A percentile compares a stretch with the other conserved stretches of the same genome.
These are phyloP conservation scores for Melanomma pulvis-pyrius DNA, from an alignment of 495 filamentous ascomycete species.

Conservation along the genomic window DNA sequence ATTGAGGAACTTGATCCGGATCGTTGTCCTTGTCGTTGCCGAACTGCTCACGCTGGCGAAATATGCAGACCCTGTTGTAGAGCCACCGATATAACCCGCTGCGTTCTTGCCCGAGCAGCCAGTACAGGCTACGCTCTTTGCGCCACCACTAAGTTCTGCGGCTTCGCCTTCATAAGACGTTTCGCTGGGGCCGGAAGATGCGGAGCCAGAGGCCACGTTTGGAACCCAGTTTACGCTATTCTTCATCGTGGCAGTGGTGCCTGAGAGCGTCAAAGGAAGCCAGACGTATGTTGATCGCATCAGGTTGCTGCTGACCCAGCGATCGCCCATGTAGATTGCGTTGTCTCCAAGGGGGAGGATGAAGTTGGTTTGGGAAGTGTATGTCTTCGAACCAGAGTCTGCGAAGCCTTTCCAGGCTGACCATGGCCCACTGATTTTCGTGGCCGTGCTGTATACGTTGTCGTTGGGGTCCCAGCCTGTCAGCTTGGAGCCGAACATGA, in stretches of 20 bases:
- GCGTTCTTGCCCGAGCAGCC: conserved; percentile 51
- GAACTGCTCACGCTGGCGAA: conserved; percentile 52
- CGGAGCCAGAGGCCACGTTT: conserved; percentile 47
- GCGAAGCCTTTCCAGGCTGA: conserved; percentile 63
- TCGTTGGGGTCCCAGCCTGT: conserved; percentile 59
- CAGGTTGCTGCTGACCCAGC: conserved; percentile 63
- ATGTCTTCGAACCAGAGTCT: conserved; percentile 57
- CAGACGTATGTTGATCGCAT: conserved; percentile 66
- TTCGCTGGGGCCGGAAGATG: conserved; percentile 50
- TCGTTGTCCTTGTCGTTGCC: conserved; percentile 53
- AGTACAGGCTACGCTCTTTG: conserved; percentile 49
- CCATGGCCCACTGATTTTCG: conserved; percentile 55
- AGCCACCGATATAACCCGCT: conserved; percentile 61
- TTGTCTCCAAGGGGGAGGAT: conserved; percentile 51
- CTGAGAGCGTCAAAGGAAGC: conserved; percentile 63
- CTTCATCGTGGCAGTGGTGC: conserved; percentile 53
- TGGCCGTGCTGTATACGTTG: conserved; percentile 57
- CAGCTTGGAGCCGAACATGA: conserved; percentile 55
- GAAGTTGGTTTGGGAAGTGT: conserved; percentile 56
- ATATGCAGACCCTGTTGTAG: conserved; percentile 50
- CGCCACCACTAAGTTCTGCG: conserved; percentile 34
- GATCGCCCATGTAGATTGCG: conserved; percentile 68
- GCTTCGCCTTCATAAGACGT: conserved; percentile 56
- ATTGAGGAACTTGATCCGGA: conserved; percentile 58
- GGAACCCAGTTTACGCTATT: conserved; percentile 60